phyloP scores from a whole-genome alignment of 2,329 filamentous ascomycete genomes.

The Mycosphaerelloides madeirae region DNA sequence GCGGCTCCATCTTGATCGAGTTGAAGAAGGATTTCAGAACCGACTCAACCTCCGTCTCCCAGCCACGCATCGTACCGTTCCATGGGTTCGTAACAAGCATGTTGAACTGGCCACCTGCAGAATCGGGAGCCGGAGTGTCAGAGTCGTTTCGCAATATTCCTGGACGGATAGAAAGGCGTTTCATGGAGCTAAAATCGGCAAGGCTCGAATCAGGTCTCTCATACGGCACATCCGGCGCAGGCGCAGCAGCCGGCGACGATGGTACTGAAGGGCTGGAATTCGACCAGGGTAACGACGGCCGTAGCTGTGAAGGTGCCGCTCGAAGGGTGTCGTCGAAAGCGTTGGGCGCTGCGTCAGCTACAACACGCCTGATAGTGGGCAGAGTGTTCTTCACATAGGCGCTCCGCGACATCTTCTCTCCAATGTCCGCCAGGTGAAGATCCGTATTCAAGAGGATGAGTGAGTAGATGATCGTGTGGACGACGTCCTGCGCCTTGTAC shows the following conservation, averaged over 20 bases:
- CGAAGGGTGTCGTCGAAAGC: conserved; percentile 50
- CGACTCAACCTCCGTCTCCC: conserved; percentile 85
- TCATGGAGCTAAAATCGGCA: conserved; percentile 25
- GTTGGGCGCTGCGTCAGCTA: conserved; percentile 66
- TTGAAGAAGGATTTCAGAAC: conserved; percentile 88
- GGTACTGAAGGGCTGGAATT: conserved; percentile 18
- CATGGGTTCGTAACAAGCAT: conserved; percentile 75
- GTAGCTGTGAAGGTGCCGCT: conserved; percentile 14
- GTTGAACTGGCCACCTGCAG: conserved; percentile 56
- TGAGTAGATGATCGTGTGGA: conserved; percentile 96
- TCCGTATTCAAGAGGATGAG: conserved; percentile 94
- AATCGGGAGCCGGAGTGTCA: conserved; percentile 33
- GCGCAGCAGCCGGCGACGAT: background rate
- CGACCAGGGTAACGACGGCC: conserved; percentile 30
- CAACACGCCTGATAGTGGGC: conserved; percentile 74
- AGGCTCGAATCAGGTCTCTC: conserved; percentile 2
- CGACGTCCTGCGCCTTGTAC: conserved; percentile 88
- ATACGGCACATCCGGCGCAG: background rate
- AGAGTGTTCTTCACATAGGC: conserved; percentile 98
- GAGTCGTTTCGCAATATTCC: conserved; percentile 31
- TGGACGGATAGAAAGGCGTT: conserved; percentile 42
- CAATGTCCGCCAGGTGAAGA: conserved; percentile 89
- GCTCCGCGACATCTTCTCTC: conserved; percentile 88
- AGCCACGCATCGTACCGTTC: conserved; percentile 68
- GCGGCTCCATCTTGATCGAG: conserved; percentile 79